Conservation (phyloP, 495 filamentous ascomycete genomes). For the Hyaloscypha hepaticicola region DNA sequence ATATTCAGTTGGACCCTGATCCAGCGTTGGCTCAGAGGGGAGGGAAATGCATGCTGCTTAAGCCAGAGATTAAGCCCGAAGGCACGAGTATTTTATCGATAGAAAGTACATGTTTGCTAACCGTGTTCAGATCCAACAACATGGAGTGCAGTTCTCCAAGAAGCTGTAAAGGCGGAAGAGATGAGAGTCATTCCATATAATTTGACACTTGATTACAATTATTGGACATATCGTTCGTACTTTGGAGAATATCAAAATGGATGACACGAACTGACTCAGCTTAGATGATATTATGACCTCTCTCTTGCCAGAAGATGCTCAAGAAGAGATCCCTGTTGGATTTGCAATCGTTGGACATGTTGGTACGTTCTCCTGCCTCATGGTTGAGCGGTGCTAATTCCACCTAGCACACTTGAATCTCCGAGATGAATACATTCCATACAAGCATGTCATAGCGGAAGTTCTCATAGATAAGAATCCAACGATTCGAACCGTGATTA, state of each 20-base stretch:
- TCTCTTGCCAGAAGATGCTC: conserved; percentile 67
- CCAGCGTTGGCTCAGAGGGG: conserved; percentile 49
- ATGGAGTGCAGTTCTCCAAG: conserved; percentile 67
- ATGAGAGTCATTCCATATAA: conserved; percentile 71
- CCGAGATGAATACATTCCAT: conserved; percentile 71
- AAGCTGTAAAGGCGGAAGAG: conserved; percentile 63
- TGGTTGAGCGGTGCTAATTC: background rate
- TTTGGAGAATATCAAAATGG: background rate
- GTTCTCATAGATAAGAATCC: conserved; percentile 87
- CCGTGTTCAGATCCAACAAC: conserved; percentile 62
- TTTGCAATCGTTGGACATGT: conserved; percentile 89
- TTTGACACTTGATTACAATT: conserved; percentile 73
- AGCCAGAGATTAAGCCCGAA: conserved; percentile 63
- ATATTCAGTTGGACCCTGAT: conserved; percentile 56
- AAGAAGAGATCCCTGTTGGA: conserved; percentile 78
- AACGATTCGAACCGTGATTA: conserved; percentile 82
- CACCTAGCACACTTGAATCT: conserved; percentile 80
- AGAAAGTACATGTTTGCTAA: background rate
- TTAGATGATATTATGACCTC: conserved; percentile 78
- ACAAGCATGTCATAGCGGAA: conserved; percentile 79
- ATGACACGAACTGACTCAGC: background rate
- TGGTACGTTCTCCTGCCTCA: conserved; percentile 45
- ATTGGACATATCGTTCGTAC: conserved; percentile 76
- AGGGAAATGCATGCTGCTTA: conserved; percentile 72
- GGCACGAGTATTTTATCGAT: conserved; percentile 47